A percentile compares a stretch with the other conserved stretches of the same genome.
These are phyloP conservation scores for Brassica cretica DNA, from an alignment of 345 rosid species.

Conservation along the genomic window DNA sequence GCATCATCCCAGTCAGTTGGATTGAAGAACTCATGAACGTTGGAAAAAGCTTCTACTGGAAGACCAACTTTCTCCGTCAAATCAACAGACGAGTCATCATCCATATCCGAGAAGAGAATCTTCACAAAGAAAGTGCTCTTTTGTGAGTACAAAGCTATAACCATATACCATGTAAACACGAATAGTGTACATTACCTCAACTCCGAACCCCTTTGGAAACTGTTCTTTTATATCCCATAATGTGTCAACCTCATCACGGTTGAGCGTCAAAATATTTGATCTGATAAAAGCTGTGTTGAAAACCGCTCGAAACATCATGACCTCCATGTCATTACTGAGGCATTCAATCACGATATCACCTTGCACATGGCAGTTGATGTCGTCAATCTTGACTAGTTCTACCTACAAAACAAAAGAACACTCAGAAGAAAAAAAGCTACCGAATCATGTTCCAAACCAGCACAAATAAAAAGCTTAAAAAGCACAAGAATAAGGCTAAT, in stretches of 20 bases:
- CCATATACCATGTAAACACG: neutral
- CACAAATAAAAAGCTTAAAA: neutral
- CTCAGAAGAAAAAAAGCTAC: neutral
- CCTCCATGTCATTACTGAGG: constrained; percentile 76
- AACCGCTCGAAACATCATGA: constrained; percentile 80
- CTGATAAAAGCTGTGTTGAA: constrained; percentile 92
- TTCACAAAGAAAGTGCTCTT: constrained; percentile 44
- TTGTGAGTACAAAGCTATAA: constrained; percentile 33
- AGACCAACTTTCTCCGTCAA: constrained; percentile 76
- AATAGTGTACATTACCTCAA: constrained; percentile 50
- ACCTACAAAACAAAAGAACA: constrained; percentile 48
- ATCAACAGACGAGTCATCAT: constrained; percentile 70
- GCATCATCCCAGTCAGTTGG: constrained; percentile 77
- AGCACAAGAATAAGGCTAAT: no score
- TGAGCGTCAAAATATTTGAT: constrained; percentile 91
- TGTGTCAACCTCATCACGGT: constrained; percentile 82
- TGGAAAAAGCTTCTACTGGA: constrained; percentile 85
- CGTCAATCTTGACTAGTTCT: constrained; percentile 80
- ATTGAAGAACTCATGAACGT: constrained; percentile 87
- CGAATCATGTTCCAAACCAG: neutral
- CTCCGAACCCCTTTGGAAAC: constrained; percentile 86
- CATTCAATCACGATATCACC: constrained; percentile 94
- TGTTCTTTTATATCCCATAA: constrained; percentile 78
- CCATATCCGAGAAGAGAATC: constrained; percentile 97
- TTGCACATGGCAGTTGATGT: constrained; percentile 77